Evolutionary conservation across 2,329 filamentous ascomycete genomes (phyloP).

Genomic region (Allantophomopsis lycopodina): DNA sequence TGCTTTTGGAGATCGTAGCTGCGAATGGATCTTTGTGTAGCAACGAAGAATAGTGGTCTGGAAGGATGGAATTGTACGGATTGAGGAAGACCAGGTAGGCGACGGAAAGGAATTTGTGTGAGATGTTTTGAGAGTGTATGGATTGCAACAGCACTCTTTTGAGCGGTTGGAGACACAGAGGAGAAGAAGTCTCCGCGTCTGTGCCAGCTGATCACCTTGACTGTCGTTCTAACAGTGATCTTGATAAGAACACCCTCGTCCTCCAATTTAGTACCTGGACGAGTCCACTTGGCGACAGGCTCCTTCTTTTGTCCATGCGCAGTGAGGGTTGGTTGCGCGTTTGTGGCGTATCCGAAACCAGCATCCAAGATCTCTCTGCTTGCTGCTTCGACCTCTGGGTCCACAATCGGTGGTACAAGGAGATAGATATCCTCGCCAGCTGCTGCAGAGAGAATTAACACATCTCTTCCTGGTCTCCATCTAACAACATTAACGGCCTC

Average conservation of each 20-base stretch:
- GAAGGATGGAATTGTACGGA: slow-evolving; percentile 90
- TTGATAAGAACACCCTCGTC: slow-evolving; percentile 69
- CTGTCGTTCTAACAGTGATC: slow-evolving; percentile 62
- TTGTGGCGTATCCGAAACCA: slow-evolving; percentile 87
- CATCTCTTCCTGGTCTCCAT: slow-evolving; percentile 78
- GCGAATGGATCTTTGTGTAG: slow-evolving; percentile 84
- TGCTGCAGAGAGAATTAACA: slow-evolving; percentile 70
- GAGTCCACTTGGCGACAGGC: slow-evolving; percentile 68
- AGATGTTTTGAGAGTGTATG: slow-evolving; percentile 92
- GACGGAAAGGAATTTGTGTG: slow-evolving; percentile 87
- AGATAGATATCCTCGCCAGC: slow-evolving; percentile 78
- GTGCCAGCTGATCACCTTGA: slow-evolving; percentile 91
- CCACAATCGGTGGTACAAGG: slow-evolving; percentile 59
- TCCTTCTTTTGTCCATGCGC: slow-evolving; percentile 52
- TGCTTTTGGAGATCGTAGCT: slow-evolving; percentile 89
- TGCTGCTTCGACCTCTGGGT: slow-evolving; percentile 58
- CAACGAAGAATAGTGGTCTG: slow-evolving; percentile 87
- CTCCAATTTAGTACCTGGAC: slow-evolving; percentile 61
- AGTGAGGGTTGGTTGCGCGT: slow-evolving; percentile 37
- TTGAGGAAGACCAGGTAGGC: slow-evolving; percentile 61
- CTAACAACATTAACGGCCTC: slow-evolving; percentile 73
- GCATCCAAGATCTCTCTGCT: slow-evolving; percentile 69
- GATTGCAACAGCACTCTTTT: slow-evolving; percentile 73
- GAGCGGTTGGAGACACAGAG: slow-evolving; percentile 72
- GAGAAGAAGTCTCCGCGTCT: slow-evolving; percentile 87